Evolutionary conservation across 352 stramenopile species (phyloP).

Genomic region (Plasmopara viticola): DNA sequence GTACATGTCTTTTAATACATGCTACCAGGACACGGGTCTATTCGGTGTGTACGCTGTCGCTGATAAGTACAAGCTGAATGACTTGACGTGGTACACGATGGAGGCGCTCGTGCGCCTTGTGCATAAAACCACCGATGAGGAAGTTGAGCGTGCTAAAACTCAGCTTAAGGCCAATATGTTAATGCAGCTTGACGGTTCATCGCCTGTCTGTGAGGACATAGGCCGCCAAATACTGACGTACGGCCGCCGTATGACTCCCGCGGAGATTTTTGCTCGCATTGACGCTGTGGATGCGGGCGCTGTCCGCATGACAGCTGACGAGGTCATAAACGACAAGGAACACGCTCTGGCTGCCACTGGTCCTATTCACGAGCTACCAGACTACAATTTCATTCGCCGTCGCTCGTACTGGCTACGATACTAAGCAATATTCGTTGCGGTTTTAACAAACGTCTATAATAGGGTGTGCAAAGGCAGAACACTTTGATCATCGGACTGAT

Average conservation of each 20-base stretch:
- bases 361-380: constrained; percentile 97
- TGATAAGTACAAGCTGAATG: constrained; percentile 93
- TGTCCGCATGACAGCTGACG: constrained; percentile 83
- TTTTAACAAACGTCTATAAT: no score
- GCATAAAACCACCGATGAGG: constrained; percentile 95
- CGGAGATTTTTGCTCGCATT: constrained; percentile 98
- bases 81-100: constrained; percentile 93
- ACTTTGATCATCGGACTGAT: no score
- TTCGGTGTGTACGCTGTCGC: constrained; percentile 98
- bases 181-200: constrained; percentile 98
- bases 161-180: constrained; percentile 99
- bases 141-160: constrained; percentile 97
- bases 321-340: constrained; percentile 98
- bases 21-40: constrained; percentile 99
- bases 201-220: constrained; percentile 99
- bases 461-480: no score
- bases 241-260: constrained; percentile 94
- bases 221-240: constrained; percentile 97
- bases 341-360: constrained; percentile 96
- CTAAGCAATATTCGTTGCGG: constrained; percentile 32
- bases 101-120: constrained; percentile 93
- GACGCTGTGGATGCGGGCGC: constrained; percentile 96
- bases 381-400: constrained; percentile 99
- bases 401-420: constrained; percentile 97
- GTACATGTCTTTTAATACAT: constrained; percentile 99